Evolutionary conservation across 257 asterid species (phyloP).

Genomic region (Ilex aquifolium): DNA sequence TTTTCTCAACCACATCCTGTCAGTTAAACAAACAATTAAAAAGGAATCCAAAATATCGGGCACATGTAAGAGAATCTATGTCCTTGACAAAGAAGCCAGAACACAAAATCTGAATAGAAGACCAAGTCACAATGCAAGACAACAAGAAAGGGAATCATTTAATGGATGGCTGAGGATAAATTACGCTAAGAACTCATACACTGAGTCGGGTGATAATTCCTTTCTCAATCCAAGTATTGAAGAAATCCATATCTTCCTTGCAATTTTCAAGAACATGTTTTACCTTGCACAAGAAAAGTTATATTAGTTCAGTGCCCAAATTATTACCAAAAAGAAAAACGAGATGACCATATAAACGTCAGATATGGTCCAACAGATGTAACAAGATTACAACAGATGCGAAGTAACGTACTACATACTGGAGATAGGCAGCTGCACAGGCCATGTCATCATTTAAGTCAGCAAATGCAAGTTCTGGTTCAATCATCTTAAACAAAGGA

Average conservation of each 20-base stretch:
- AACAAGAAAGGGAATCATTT: neutral
- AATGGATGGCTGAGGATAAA: neutral
- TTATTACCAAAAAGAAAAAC: slow-evolving; percentile 13
- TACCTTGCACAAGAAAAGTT: slow-evolving; percentile 46
- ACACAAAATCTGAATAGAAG: neutral
- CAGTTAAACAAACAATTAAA: slow-evolving; percentile 23
- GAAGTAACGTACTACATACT: slow-evolving; percentile 98
- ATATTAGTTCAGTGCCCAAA: slow-evolving; percentile 13
- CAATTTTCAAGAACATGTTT: slow-evolving; percentile 81
- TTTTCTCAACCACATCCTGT: slow-evolving; percentile 87
- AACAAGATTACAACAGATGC: slow-evolving; percentile 25
- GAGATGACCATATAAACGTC: slow-evolving; percentile 9
- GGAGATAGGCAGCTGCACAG: slow-evolving; percentile 99
- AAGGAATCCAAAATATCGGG: slow-evolving; percentile 19
- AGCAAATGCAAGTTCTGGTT: slow-evolving; percentile 98
- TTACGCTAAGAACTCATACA: slow-evolving; percentile 35
- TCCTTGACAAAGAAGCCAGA: neutral
- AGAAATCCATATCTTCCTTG: slow-evolving; percentile 97
- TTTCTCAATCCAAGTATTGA: slow-evolving; percentile 93
- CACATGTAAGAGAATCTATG: slow-evolving; percentile 12
- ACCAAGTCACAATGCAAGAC: neutral
- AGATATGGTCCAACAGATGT: neutral
- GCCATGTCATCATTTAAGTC: slow-evolving; percentile 99
- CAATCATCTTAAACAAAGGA: slow-evolving; percentile 75
- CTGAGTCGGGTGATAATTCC: slow-evolving; percentile 75